Conservation (phyloP, 2,329 filamentous ascomycete species). For the Parascedosporium putredinis region DNA sequence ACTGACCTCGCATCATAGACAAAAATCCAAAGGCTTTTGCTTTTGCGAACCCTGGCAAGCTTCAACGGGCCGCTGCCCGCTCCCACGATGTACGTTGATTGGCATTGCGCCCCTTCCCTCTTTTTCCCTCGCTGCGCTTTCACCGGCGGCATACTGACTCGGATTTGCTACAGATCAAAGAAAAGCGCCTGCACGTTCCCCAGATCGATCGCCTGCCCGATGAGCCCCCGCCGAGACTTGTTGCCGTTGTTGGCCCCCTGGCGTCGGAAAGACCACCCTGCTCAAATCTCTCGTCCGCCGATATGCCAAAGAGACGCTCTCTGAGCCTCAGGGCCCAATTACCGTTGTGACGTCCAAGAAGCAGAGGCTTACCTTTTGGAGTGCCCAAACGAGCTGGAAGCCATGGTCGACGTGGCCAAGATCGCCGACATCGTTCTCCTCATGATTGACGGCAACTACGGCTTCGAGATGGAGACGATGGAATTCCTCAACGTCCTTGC, state of each 20-base stretch:
- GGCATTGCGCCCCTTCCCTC: neutral
- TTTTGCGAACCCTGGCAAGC: constrained; percentile 68
- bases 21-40: constrained; percentile 86
- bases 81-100: constrained; percentile 53
- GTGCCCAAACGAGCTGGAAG: constrained; percentile 91
- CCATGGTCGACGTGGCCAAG: constrained; percentile 95
- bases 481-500: constrained; percentile 92
- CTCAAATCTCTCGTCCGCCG: constrained; percentile 88
- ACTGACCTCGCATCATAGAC: constrained; percentile 33
- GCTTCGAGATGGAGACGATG: constrained; percentile 99
- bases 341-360: constrained; percentile 96
- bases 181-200: constrained; percentile 92
- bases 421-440: constrained; percentile 93
- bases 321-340: constrained; percentile 80
- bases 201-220: constrained; percentile 92
- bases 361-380: constrained; percentile 91
- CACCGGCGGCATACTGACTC: constrained; percentile 15
- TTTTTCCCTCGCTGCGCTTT: neutral
- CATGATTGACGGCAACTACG: constrained; percentile 98
- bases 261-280: constrained; percentile 89
- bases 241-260: constrained; percentile 87
- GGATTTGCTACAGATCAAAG: constrained; percentile 59
- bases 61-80: constrained; percentile 63
- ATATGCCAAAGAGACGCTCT: constrained; percentile 91
- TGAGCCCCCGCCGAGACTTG: constrained; percentile 85